Conservation (phyloP, 176 grass and related monocot genomes). For the Oryza rufipogon region DNA sequence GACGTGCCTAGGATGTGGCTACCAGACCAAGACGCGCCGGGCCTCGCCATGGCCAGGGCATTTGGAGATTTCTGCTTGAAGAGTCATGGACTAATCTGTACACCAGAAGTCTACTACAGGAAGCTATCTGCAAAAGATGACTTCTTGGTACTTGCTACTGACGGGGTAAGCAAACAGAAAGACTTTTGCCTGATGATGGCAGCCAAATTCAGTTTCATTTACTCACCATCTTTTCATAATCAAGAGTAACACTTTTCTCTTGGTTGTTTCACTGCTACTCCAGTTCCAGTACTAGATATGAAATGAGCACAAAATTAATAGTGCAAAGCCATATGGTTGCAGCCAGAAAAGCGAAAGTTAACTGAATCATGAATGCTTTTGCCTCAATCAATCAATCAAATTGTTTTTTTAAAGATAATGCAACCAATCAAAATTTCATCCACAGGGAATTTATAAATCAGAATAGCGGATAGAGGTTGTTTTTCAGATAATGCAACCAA, state of each 20-base stretch:
- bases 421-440: no score
- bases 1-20: conserved; percentile 84
- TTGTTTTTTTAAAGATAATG: no score
- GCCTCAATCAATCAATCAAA: neutral
- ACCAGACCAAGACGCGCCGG: conserved; percentile 72
- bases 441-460: no score
- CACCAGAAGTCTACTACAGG: conserved; percentile 70
- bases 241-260: neutral
- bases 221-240: no score
- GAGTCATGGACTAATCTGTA: conserved; percentile 79
- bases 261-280: neutral
- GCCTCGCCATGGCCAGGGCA: conserved; percentile 94
- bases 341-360: conserved; percentile 26
- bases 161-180: conserved; percentile 59
- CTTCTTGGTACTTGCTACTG: conserved; percentile 89
- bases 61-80: conserved; percentile 92
- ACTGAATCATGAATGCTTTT: conserved; percentile 5
- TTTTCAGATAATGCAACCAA: no score
- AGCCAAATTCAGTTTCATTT: no score
- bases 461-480: no score
- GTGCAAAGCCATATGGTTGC: neutral
- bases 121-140: conserved; percentile 74
- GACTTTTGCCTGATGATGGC: neutral
- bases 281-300: neutral
- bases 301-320: conserved; percentile 1